Evolutionary conservation across 2,329 filamentous ascomycete genomes (phyloP), one percentile per base, ranked within the genome.

Genomic region (Gnomoniopsis sp.): DNA sequence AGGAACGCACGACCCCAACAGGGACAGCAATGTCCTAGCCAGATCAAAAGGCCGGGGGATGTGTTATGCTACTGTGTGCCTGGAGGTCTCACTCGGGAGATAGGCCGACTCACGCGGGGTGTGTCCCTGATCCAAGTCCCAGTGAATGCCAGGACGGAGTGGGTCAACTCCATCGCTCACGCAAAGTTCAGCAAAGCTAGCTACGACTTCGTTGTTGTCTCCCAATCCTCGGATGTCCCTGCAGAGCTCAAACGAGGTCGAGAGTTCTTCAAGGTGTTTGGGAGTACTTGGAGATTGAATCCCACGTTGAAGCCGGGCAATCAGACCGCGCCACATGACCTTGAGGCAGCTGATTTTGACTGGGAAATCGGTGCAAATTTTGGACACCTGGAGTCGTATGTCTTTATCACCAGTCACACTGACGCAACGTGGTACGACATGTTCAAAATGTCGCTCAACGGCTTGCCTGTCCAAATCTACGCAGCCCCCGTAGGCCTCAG

Each of bases 181-280:
- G 43, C 49, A 1, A 33, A 49, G 1, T 57, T 60, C 26, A 50
- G n/a, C 11, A 8, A 26, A 3, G 17, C 30, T 2, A 23, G 22
- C 12, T 60, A 53, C 34, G 44, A 49, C 4, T 49, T 60, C 17
- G 44, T 48, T 7, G 34, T 60, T 14, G 21, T 60, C 19, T 49
- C 46, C 12, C 10, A 30, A 8, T 46, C 49, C 2, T 6, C 43
- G 1, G 30, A 7, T 1, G 30, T 50, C 4, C 47, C 49, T 1
- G 12, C 49, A 2, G 14, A 55, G 2, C 49, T 60, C 11, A 22
- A 38, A 21, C 53, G 53, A 0, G 6, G 7, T 8, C 53, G 51
- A 17, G 49, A 57, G 10, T 26, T 36, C 12, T 34, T 53, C n/a
- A 26, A 21, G 6, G 14, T 8, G 26, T 30, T 30, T 30, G 26